phyloP scores from a whole-genome alignment of 805 yeast genomes.

The Millerozyma miso region DNA sequence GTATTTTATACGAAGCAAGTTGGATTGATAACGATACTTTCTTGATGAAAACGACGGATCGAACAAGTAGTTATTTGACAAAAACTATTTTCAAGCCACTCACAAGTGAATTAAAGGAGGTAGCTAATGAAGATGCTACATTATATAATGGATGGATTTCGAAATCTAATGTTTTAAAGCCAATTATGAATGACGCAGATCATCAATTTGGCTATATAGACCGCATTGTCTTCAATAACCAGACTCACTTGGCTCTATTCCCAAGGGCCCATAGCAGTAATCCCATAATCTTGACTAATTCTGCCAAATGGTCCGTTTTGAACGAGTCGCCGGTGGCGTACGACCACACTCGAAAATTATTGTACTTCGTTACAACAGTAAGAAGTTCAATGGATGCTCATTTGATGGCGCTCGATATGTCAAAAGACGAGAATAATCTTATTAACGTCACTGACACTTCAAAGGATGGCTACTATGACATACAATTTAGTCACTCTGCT shows the following conservation, averaged over 20 bases:
- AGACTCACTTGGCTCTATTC: constrained; percentile 74
- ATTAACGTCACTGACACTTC: constrained; percentile 46
- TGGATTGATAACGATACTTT: constrained; percentile 53
- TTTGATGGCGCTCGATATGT: constrained; percentile 60
- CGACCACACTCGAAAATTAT: constrained; percentile 36
- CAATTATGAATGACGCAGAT: constrained; percentile 13
- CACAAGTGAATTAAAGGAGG: constrained; percentile 26
- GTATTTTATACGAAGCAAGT: constrained; percentile 55
- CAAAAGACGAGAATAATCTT: constrained; percentile 31
- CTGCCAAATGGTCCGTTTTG: constrained; percentile 82
- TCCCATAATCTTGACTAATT: constrained; percentile 42
- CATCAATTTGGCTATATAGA: constrained; percentile 66
- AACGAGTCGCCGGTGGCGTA: constrained; percentile 55
- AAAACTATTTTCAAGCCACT: constrained; percentile 37
- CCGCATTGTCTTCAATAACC: constrained; percentile 50
- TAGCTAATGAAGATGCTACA: constrained; percentile 23
- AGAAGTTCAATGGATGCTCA: constrained; percentile 80
- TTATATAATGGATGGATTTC: constrained; percentile 60
- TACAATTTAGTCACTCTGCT: constrained; percentile 69
- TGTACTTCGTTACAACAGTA: constrained; percentile 67
- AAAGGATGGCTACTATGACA: constrained; percentile 59
- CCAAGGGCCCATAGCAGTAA: constrained; percentile 48
- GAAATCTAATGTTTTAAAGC: constrained; percentile 26
- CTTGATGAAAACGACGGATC: constrained; percentile 59
- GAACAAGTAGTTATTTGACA: constrained; percentile 53